phyloP scores from a whole-genome alignment of 2,329 filamentous ascomycete species.

The Penicillium glabrum region DNA sequence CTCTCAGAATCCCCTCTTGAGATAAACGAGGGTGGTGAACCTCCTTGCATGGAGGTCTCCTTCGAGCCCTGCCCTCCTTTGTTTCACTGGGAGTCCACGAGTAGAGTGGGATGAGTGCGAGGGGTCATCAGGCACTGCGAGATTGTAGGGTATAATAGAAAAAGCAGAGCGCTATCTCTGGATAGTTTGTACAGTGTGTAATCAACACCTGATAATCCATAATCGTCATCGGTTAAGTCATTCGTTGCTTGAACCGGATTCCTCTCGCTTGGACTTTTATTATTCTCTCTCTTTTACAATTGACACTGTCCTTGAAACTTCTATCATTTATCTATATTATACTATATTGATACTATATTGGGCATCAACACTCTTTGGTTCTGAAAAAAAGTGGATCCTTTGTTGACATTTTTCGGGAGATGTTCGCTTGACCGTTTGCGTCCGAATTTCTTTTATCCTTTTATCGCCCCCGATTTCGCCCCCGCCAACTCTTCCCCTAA shows the following conservation, averaged over 20 bases:
- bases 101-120: neutral
- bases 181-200: neutral
- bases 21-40: neutral
- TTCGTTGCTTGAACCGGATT: conserved; percentile 4
- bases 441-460: conserved; percentile 19
- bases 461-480: conserved; percentile 19
- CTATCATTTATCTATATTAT: neutral
- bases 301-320: neutral
- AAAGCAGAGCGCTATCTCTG: neutral
- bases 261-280: neutral
- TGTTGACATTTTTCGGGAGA: conserved; percentile 14
- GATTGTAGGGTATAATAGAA: neutral
- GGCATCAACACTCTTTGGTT: neutral
- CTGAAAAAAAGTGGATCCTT: conserved; percentile 8
- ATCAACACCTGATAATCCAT: neutral
- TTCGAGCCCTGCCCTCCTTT: conserved; percentile 1
- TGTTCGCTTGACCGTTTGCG: conserved; percentile 28
- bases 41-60: neutral
- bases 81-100: neutral
- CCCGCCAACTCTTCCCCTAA: conserved; percentile 14
- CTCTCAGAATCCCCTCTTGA: neutral
- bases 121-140: neutral
- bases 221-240: conserved; percentile 4
- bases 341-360: neutral
- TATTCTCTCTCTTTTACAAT: neutral